Evolutionary conservation across 2,329 filamentous ascomycete species (phyloP).

Genomic region (Dactylellina leptospora): DNA sequence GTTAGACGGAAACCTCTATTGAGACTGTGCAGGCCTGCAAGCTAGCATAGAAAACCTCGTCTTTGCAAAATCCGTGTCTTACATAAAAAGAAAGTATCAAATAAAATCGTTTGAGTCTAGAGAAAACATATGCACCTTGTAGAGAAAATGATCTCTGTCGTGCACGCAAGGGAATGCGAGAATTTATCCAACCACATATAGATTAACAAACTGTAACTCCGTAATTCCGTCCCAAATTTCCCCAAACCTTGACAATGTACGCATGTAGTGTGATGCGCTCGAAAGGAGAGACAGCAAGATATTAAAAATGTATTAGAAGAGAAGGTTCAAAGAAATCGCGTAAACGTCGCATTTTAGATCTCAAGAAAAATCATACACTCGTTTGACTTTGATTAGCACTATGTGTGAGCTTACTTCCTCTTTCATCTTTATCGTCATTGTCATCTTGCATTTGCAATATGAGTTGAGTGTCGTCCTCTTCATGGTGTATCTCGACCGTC

Average conservation of each 20-base stretch:
- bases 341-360: no score
- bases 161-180: neutral
- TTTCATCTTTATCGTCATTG: conserved; percentile 13
- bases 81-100: neutral
- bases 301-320: conserved; percentile 7
- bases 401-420: conserved; percentile 23
- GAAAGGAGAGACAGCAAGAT: conserved; percentile 16
- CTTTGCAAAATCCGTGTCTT: no score
- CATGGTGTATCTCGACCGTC: conserved; percentile 30
- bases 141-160: neutral
- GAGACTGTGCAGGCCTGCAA: no score
- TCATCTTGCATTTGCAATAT: conserved; percentile 38
- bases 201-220: conserved; percentile 4
- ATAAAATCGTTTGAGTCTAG: neutral
- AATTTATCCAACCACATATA: neutral
- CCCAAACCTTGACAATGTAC: conserved; percentile 5
- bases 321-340: no score
- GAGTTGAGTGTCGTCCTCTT: conserved; percentile 25
- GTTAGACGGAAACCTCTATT: no score
- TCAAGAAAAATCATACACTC: conserved; percentile 25
- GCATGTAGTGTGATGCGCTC: conserved; percentile 1
- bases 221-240: conserved; percentile 6
- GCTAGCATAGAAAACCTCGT: no score
- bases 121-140: neutral
- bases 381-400: conserved; percentile 40